A percentile compares a stretch with the other conserved stretches of the same genome.
These are phyloP conservation scores for Candida sp. DNA, from an alignment of 1,139 yeast genomes.

Conservation along the genomic window DNA sequence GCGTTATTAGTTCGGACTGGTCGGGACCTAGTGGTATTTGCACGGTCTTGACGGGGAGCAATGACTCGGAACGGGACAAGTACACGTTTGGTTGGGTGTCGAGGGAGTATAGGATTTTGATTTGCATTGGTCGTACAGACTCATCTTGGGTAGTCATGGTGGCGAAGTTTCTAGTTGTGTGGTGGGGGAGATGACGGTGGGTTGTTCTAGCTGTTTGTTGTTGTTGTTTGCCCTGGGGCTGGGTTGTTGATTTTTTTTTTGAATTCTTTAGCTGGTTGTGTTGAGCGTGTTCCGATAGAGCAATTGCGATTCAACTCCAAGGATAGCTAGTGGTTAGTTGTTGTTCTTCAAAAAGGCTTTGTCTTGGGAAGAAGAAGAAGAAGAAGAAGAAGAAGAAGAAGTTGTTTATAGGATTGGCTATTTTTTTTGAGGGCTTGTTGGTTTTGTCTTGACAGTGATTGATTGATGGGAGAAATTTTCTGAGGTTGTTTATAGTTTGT, in stretches of 20 bases:
- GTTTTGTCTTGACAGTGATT: background rate
- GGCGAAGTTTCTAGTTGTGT: background rate
- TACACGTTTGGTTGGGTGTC: constrained; percentile 62
- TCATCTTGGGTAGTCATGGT: constrained; percentile 22
- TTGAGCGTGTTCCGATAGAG: background rate
- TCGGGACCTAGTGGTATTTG: constrained; percentile 41
- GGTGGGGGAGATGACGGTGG: background rate
- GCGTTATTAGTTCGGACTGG: constrained; percentile 39
- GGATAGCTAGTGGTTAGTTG: background rate
- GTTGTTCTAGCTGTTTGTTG: background rate
- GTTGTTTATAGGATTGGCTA: background rate
- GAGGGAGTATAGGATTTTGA: constrained; percentile 64
- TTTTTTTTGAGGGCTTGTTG: background rate
- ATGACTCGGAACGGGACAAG: constrained; percentile 55
- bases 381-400: background rate
- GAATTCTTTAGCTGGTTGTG: background rate
- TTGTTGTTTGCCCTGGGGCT: background rate
- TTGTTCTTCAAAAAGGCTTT: background rate
- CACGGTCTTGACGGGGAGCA: constrained; percentile 51
- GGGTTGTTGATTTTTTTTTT: background rate
- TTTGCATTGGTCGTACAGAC: constrained; percentile 46
- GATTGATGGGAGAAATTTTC: background rate
- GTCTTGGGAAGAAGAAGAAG: background rate
- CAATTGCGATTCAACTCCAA: background rate
- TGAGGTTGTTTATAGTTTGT: constrained; percentile 2